Evolutionary conservation across 2,329 filamentous ascomycete species (phyloP).

Genomic region (Alternaria angustiovoidea): DNA sequence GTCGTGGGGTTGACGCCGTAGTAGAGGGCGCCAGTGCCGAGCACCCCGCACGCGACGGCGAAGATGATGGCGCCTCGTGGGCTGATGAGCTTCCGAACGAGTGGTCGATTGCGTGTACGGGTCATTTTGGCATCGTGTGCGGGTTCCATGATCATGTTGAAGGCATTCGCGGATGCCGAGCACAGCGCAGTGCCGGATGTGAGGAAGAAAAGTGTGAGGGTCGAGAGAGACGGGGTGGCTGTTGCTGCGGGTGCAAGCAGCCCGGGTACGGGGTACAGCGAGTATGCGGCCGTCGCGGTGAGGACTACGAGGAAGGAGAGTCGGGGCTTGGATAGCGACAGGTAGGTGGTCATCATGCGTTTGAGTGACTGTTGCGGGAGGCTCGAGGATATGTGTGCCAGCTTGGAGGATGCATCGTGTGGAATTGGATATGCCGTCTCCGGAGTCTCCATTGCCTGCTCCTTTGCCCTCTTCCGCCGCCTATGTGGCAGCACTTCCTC

Average conservation of each 20-base stretch:
- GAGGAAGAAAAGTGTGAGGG: slow-evolving; percentile 90
- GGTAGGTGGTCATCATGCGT: slow-evolving; percentile 78
- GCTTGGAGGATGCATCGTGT: slow-evolving; percentile 67
- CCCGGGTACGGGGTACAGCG: slow-evolving; percentile 89
- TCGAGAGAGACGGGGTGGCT: slow-evolving; percentile 79
- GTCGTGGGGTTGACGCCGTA: slow-evolving; percentile 94
- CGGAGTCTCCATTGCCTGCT: slow-evolving; percentile 25
- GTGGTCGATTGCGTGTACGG: slow-evolving; percentile 87
- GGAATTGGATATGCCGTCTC: slow-evolving; percentile 51
- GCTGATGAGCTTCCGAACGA: slow-evolving; percentile 82
- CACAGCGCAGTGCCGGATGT: slow-evolving; percentile 88
- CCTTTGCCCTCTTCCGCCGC: slow-evolving; percentile 42
- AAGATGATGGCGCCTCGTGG: slow-evolving; percentile 77
- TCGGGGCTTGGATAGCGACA: slow-evolving; percentile 94
- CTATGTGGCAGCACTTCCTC: slow-evolving; percentile 47
- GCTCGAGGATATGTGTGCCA: slow-evolving; percentile 65
- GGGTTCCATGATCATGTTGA: slow-evolving; percentile 98
- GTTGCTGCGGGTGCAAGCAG: slow-evolving; percentile 77
- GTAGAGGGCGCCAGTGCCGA: slow-evolving; percentile 78
- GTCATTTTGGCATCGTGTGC: slow-evolving; percentile 91
- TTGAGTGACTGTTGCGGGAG: slow-evolving; percentile 65
- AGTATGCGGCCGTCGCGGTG: slow-evolving; percentile 88
- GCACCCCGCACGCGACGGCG: slow-evolving; percentile 73
- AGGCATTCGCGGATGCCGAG: slow-evolving; percentile 87
- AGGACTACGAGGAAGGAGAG: slow-evolving; percentile 91